These are phyloP conservation scores for Cyclotella baltica DNA, from an alignment of 108 stramenopile species.

Conservation along the genomic window DNA sequence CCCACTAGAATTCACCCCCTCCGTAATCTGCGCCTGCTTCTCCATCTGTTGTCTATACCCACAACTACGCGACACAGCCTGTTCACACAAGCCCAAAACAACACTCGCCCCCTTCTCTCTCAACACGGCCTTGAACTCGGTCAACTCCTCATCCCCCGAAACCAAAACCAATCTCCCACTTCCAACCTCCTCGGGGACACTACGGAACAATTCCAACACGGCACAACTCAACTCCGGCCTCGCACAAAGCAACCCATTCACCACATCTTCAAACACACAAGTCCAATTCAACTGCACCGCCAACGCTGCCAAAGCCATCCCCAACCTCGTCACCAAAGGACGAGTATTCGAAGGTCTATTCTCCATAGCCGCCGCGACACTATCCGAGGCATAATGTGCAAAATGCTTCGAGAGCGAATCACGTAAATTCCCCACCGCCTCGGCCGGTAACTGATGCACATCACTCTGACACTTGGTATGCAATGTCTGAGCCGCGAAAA, in stretches of 20 bases:
- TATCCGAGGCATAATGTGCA: conserved; percentile 39
- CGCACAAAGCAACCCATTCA: background rate
- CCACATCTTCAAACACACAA: conserved; percentile 59
- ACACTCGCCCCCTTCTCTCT: conserved; percentile 18
- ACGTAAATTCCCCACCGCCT: conserved; percentile 64
- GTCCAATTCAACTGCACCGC: conserved; percentile 87
- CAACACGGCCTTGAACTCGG: conserved; percentile 24
- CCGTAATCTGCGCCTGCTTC: background rate
- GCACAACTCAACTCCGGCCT: conserved; percentile 37
- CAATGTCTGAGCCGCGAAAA: conserved; percentile 91
- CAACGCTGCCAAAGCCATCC: conserved; percentile 77
- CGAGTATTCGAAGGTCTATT: conserved; percentile 32
- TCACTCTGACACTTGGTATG: conserved; percentile 80
- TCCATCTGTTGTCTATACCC: conserved; percentile 1
- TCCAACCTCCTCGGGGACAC: conserved; percentile 84
- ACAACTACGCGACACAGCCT: conserved; percentile 18
- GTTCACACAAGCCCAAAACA: conserved; percentile 41
- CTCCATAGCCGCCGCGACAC: conserved; percentile 23
- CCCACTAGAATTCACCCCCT: conserved; percentile 6
- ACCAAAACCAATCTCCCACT: conserved; percentile 64
- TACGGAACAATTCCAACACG: conserved; percentile 64
- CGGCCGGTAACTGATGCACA: conserved; percentile 62
- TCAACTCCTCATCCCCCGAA: conserved; percentile 61
- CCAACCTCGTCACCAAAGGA: conserved; percentile 72
- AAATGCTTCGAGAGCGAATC: conserved; percentile 75